These are phyloP conservation scores for Lindgomyces ingoldianus DNA, from an alignment of 495 filamentous ascomycete species.

Conservation along the genomic window DNA sequence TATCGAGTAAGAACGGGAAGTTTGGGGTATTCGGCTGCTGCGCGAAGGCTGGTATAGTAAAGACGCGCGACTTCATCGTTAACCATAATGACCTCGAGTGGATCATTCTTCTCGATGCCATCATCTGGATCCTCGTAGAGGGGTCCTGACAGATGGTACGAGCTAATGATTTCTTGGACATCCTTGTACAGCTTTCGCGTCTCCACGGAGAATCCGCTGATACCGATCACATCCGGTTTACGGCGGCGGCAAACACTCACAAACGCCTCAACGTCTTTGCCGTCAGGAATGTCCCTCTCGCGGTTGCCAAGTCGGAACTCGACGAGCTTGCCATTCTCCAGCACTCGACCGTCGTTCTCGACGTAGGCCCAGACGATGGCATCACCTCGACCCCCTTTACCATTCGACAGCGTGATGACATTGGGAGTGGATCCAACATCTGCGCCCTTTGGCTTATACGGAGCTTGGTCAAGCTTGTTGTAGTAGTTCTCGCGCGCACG, in stretches of 20 bases:
- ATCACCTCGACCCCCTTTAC: constrained; percentile 73
- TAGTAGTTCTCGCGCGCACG: constrained; percentile 81
- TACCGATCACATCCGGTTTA: constrained; percentile 84
- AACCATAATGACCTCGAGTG: constrained; percentile 82
- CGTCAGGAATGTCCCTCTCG: constrained; percentile 64
- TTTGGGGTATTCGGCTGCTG: constrained; percentile 76
- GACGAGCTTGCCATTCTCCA: constrained; percentile 82
- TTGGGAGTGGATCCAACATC: constrained; percentile 82
- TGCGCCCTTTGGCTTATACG: constrained; percentile 94
- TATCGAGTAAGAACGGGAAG: constrained; percentile 76
- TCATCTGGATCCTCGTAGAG: constrained; percentile 72
- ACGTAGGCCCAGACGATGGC: constrained; percentile 88
- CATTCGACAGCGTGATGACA: constrained; percentile 82
- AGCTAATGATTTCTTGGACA: constrained; percentile 70
- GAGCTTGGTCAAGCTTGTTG: constrained; percentile 88
- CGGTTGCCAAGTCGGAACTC: constrained; percentile 72
- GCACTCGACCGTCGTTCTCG: constrained; percentile 85
- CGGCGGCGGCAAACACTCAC: constrained; percentile 71
- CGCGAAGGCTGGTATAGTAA: constrained; percentile 86
- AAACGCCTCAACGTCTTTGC: constrained; percentile 64
- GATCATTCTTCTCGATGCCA: constrained; percentile 63
- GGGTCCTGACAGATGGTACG: constrained; percentile 70
- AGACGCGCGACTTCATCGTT: constrained; percentile 95
- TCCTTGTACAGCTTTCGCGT: constrained; percentile 81
- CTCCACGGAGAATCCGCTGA: constrained; percentile 88